phyloP scores from a whole-genome alignment of 2,329 filamentous ascomycete species.

The Epichloe scottii region DNA sequence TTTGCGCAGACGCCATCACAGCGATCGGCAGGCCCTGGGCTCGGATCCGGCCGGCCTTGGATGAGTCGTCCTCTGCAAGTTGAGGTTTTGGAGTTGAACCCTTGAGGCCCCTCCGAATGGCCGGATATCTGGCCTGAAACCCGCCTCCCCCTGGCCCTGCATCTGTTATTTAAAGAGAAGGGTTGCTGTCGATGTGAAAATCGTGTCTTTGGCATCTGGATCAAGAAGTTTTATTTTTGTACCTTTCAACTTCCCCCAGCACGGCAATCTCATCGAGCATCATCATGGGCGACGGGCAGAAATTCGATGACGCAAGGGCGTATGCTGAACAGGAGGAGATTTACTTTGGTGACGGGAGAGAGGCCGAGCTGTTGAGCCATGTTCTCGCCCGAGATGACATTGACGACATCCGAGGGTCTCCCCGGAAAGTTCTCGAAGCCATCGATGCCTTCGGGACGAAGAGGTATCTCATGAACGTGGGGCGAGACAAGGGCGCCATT shows the following conservation, averaged over 20 bases:
- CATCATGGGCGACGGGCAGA: neutral
- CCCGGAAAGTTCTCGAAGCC: conserved; percentile 48
- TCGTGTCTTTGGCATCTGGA: no score
- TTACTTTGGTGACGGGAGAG: conserved; percentile 57
- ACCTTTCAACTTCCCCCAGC: no score
- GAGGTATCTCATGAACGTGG: conserved; percentile 65
- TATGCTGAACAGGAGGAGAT: conserved; percentile 30
- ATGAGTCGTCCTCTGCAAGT: no score
- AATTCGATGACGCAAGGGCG: conserved; percentile 26
- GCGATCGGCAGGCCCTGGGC: neutral
- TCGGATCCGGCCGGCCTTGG: neutral
- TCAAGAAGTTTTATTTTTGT: no score
- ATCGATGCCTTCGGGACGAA: conserved; percentile 51
- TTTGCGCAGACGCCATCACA: neutral
- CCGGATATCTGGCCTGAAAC: no score
- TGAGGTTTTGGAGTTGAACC: no score
- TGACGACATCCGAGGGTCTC: conserved; percentile 50
- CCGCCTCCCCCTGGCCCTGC: no score
- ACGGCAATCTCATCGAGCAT: no score
- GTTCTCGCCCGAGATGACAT: conserved; percentile 50
- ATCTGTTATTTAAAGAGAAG: no score
- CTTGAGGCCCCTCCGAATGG: no score
- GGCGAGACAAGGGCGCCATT: conserved; percentile 60
- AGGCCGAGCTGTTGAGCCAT: conserved; percentile 60
- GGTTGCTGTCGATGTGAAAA: no score